Conservation (phyloP, 257 asterid species). For the Apocynum venetum region DNA sequence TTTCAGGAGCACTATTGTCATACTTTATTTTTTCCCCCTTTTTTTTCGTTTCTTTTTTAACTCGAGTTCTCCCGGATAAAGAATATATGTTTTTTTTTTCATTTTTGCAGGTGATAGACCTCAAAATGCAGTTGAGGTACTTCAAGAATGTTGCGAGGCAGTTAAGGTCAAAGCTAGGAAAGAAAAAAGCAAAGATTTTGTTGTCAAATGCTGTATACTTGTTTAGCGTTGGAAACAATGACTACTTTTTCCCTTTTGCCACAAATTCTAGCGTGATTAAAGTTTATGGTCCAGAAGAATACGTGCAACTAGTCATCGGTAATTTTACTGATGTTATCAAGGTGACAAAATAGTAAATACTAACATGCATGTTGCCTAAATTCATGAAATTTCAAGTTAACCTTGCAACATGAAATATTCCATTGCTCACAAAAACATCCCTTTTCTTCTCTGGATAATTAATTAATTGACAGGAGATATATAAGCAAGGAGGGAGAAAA, state of each 20-base stretch:
- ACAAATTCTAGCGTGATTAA: not conserved
- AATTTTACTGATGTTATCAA: conserved; percentile 13
- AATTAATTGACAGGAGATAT: conserved; percentile 7
- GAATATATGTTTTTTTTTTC: too few relatives aligned
- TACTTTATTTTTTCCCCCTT: too few relatives aligned
- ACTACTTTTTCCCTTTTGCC: not conserved
- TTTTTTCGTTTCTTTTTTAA: too few relatives aligned
- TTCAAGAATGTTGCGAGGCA: conserved; percentile 17
- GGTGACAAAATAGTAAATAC: not conserved
- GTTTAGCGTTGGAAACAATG: conserved; percentile 6
- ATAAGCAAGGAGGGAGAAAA: conserved; percentile 24
- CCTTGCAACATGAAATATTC: too few relatives aligned
- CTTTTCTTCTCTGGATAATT: not conserved
- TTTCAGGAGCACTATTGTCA: too few relatives aligned
- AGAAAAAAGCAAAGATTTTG: not conserved
- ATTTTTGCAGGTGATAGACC: conserved; percentile 17
- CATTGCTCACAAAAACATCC: not conserved
- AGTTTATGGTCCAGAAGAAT: not conserved
- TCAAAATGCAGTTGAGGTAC: conserved; percentile 18
- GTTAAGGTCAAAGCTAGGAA: conserved; percentile 15
- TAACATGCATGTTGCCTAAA: too few relatives aligned
- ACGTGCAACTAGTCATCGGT: conserved; percentile 14
- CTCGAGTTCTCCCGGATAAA: too few relatives aligned
- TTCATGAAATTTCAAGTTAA: too few relatives aligned
- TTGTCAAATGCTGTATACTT: conserved; percentile 10